Evolutionary conservation across 139 green algal genomes (phyloP).

Genomic region (Raphidocelis subcapitata): DNA sequence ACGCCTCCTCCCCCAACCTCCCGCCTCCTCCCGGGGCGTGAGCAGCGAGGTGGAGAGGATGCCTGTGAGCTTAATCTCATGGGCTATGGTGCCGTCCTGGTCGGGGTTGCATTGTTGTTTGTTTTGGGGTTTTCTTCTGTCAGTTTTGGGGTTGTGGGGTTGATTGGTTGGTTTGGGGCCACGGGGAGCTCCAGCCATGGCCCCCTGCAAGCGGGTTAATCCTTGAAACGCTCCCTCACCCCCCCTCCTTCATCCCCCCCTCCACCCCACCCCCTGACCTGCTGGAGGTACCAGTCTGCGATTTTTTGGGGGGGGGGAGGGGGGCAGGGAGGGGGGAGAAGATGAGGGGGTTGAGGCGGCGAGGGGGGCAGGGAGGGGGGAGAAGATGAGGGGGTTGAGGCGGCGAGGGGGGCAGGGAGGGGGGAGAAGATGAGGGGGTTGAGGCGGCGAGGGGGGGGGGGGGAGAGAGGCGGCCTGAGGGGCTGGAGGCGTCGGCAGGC

Average conservation of each 20-base stretch:
- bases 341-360: constrained; percentile 31
- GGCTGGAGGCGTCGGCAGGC: too few relatives aligned
- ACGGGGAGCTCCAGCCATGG: too few relatives aligned
- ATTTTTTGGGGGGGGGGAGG: too few relatives aligned
- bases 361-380: not conserved
- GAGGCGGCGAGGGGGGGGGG: not conserved
- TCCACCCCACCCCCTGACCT: constrained; percentile 4
- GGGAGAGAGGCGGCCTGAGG: too few relatives aligned
- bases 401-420: not conserved
- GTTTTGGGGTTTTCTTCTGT: not conserved
- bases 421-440: constrained; percentile 33
- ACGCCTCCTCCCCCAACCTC: not conserved
- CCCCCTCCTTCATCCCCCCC: too few relatives aligned
- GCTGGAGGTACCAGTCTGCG: constrained; percentile 63
- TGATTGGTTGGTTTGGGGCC: too few relatives aligned
- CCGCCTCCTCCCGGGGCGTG: constrained; percentile 11
- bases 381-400: constrained; percentile 33
- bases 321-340: too few relatives aligned
- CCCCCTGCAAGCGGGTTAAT: too few relatives aligned
- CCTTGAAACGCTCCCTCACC: too few relatives aligned
- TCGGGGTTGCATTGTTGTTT: not conserved
- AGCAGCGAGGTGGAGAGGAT: constrained; percentile 72
- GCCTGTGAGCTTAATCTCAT: constrained; percentile 86
- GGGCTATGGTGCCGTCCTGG: constrained; percentile 77
- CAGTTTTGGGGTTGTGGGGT: too few relatives aligned